These are phyloP conservation scores for Orbilia oligospora DNA, from an alignment of 2,329 filamentous ascomycete genomes.

Conservation along the genomic window DNA sequence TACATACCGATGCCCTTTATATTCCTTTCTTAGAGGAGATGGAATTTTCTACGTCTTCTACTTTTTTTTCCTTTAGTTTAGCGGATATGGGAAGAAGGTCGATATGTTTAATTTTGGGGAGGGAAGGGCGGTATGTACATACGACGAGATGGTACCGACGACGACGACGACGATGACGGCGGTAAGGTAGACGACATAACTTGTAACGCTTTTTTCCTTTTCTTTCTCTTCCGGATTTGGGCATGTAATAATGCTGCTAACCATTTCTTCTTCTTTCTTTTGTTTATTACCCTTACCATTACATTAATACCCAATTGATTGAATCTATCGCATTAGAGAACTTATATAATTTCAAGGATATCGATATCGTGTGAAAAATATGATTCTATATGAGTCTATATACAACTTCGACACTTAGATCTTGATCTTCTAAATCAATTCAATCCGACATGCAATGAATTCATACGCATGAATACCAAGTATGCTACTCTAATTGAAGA, in stretches of 20 bases:
- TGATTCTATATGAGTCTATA: slow-evolving; percentile 20
- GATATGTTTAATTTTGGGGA: not conserved
- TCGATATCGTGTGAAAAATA: slow-evolving; percentile 3
- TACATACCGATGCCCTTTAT: slow-evolving; percentile 9
- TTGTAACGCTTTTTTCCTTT: not conserved
- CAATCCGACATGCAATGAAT: not conserved
- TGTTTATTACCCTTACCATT: slow-evolving; percentile 2
- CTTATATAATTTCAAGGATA: not conserved
- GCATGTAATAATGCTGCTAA: slow-evolving; percentile 7
- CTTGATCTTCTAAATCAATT: not conserved
- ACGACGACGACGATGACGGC: not conserved
- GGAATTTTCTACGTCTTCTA: not conserved
- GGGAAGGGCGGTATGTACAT: slow-evolving; percentile 6
- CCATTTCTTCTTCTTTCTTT: not conserved
- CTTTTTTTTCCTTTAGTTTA: not conserved
- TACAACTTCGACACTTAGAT: not conserved
- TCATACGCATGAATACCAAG: slow-evolving; percentile 3
- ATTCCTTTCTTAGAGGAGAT: slow-evolving; percentile 14
- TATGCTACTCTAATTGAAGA: too few relatives aligned
- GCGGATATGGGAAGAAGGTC: not conserved
- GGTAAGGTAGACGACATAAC: slow-evolving; percentile 19
- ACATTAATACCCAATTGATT: slow-evolving; percentile 21
- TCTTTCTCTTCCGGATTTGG: slow-evolving; percentile 3
- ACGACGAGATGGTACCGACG: not conserved
- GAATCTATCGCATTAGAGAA: not conserved